Evolutionary conservation across 2,329 filamentous ascomycete genomes (phyloP), one percentile per base, ranked within the genome.

Genomic region (Colletotrichum sp.): DNA sequence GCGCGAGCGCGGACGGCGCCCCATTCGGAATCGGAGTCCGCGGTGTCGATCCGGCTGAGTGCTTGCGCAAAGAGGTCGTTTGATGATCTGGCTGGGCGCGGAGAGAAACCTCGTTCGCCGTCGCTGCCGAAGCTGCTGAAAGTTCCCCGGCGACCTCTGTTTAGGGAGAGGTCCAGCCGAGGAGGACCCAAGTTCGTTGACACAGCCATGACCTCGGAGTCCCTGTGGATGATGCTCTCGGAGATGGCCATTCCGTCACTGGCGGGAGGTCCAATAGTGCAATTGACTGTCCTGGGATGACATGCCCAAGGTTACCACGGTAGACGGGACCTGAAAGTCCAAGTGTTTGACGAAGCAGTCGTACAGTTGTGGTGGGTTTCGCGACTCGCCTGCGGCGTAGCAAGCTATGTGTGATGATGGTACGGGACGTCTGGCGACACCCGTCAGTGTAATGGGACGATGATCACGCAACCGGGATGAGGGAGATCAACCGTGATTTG

Each of bases 21-120:
- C 73, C 73, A 75, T 65, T 71, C 71, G 13, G 68, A 66, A 34
- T 78, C 71, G 43, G 39, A 65, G 43, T 67, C 74, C 5, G 67
- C 24, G 26, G 65, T 65, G 12, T 71, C 64, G 30, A 65, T 57
- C 14, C 65, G 67, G 61, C 55, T 43, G 34, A 77, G 69, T 21
- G 73, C 65, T n/a, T 68, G 66, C 26, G 70, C n/a, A 24, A 76
- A 67, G 66, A 77, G 65, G 10, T 78, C 72, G 43, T 70, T 73
- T 21, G 77, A 78, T 24, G 77, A 78, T 36, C 71, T 75, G 21
- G 77, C 26, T n/a, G 69, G 39, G 72, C 75, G 68, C 72, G 75
- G 68, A 55, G 65, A 65, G 52, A 72, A 60, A 18, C 66, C 55
- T 16, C 34, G 66, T 9, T 77, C 77, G 30, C 65, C 64, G 24